phyloP scores from a whole-genome alignment of 2,329 filamentous ascomycete genomes.

The Paraphaeosphaeria minitans region DNA sequence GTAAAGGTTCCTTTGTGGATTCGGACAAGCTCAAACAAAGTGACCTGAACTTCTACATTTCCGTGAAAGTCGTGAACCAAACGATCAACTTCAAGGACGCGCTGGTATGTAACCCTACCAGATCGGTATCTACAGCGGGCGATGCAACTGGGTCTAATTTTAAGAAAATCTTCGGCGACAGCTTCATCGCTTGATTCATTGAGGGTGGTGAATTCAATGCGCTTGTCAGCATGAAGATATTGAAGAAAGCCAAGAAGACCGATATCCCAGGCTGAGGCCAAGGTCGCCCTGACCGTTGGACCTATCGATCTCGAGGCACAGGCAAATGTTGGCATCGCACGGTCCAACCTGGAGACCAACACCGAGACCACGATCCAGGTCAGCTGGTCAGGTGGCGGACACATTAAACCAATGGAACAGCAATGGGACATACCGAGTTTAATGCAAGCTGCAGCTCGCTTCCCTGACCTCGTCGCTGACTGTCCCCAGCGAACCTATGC shows the following conservation, averaged over 20 bases:
- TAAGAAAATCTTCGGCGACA: conserved; percentile 17
- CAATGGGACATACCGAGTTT: conserved; percentile 13
- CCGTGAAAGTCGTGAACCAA: conserved; percentile 37
- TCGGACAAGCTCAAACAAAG: conserved; percentile 28
- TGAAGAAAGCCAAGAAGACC: conserved; percentile 15
- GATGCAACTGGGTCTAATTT: conserved; percentile 1
- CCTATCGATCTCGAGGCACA: conserved; percentile 3
- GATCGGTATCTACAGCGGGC: conserved; percentile 8
- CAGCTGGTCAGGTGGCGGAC: conserved; percentile 20
- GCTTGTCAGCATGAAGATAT: conserved; percentile 15
- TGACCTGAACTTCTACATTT: conserved; percentile 34
- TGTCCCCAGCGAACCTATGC: background rate
- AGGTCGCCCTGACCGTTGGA: conserved; percentile 11
- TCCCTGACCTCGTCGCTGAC: conserved; percentile 8
- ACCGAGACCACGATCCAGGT: conserved; percentile 18
- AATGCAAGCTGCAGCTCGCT: conserved; percentile 13
- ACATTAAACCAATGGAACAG: conserved; percentile 16
- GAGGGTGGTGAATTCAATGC: conserved; percentile 22
- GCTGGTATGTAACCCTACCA: conserved; percentile 24
- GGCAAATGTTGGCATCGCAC: conserved; percentile 10
- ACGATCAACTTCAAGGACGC: conserved; percentile 27
- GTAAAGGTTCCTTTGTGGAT: conserved; percentile 13
- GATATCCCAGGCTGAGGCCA: conserved; percentile 9
- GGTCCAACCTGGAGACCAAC: conserved; percentile 9
- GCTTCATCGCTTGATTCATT: conserved; percentile 19